phyloP scores from a whole-genome alignment of 2,329 filamentous ascomycete genomes.

The Aspergillus sp. region DNA sequence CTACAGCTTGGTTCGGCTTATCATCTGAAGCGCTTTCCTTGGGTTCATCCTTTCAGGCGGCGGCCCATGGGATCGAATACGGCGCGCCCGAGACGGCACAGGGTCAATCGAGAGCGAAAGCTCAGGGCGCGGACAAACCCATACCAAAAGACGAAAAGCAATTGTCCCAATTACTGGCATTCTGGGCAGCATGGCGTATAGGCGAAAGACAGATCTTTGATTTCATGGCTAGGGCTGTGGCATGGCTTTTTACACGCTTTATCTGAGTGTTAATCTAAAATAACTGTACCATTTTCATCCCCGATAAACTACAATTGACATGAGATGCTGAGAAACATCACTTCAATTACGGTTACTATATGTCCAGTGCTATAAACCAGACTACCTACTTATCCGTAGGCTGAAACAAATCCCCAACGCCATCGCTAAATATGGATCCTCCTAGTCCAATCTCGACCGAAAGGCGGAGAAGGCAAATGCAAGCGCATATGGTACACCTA shows the following conservation, averaged over 20 bases:
- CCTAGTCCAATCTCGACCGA: neutral
- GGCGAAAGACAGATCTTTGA: constrained; percentile 26
- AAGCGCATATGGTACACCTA: neutral
- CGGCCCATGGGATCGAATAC: neutral
- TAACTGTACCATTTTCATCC: constrained; percentile 11
- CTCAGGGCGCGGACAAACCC: neutral
- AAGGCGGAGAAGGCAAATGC: no score
- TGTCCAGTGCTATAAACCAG: no score
- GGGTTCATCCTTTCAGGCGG: no score
- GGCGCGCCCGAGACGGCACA: neutral
- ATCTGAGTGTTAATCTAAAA: constrained; percentile 10
- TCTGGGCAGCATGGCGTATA: constrained; percentile 40
- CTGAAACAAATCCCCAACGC: constrained; percentile 10
- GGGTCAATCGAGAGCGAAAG: neutral
- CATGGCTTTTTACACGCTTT: constrained; percentile 9
- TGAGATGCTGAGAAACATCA: neutral
- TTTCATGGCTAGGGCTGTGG: constrained; percentile 20
- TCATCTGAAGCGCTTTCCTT: no score
- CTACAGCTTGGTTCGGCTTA: neutral
- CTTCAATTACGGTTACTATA: no score
- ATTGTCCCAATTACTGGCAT: constrained; percentile 28
- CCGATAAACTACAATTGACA: constrained; percentile 3
- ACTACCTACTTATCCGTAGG: neutral
- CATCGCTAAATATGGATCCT: constrained; percentile 8
- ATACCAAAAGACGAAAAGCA: constrained; percentile 4